Evolutionary conservation across 2,329 filamentous ascomycete genomes (phyloP), one percentile per base, ranked within the genome.

Genomic region (Leptographium galeiforme): DNA sequence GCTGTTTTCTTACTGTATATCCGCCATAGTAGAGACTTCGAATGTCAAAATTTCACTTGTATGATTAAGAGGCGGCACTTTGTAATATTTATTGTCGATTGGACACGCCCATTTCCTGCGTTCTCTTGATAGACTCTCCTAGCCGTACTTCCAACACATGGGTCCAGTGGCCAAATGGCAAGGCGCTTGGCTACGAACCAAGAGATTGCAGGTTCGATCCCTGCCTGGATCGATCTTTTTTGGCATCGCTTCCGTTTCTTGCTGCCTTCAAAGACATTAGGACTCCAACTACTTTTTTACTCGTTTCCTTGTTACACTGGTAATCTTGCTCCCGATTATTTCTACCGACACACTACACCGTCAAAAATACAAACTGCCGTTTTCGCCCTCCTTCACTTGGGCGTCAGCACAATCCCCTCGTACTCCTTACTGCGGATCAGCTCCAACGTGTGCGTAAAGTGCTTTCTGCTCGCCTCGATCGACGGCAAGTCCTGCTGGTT

Each of bases 371-470:
- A 30, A 25, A 2, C 16, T 18, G 4, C 19, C 25, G 14, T 19
- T 34, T 18, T n/a, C 32, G 13, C n/a, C 13, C 33, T n/a, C n/a
- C 39, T 41, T 48, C 64, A 73, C 57, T 72, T 78, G 13, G 77
- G 76, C 53, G 85, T 79, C 53, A 88, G 79, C 55, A 96, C 82
- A 43, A 98, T 82, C 1, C 91, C 93, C 64, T 97, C 93, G 63
- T 95, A 97, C 62, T 95, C 89, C 64, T 94, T 81, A 57, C 85
- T 86, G 57, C 81, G 80, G 63, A 98, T 97, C 65, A 96, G 95
- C 57, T 96, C 90, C 62, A 98, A 73, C 6, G 93, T 98, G 59
- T 94, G 82, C 68, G 94, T 80, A 70, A 98, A 98, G 69, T 98
- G 93, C 64, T 88, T 89, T 67, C 85, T 86, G 57, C 93, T 94